phyloP scores from a whole-genome alignment of 176 grass and related monocot genomes.

The Poa annua region DNA sequence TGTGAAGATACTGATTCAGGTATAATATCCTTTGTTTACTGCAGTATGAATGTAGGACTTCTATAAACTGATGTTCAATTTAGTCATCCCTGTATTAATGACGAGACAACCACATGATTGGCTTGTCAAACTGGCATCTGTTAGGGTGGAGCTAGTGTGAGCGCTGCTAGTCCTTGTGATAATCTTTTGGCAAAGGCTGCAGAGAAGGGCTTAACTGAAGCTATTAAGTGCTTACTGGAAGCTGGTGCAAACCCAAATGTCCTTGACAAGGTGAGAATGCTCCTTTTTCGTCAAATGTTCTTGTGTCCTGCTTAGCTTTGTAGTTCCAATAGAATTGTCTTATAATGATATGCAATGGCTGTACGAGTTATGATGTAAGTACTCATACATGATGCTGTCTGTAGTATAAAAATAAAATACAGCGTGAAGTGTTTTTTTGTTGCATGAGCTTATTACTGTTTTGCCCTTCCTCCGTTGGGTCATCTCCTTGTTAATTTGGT shows the following conservation, averaged over 20 bases:
- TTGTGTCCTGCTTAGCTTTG: not conserved
- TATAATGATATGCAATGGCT: not conserved
- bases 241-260: conserved; percentile 30
- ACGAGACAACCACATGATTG: not conserved
- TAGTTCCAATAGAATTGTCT: not conserved
- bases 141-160: conserved; percentile 8
- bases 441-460: not conserved
- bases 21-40: not conserved
- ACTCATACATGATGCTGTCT: not conserved
- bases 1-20: conserved; percentile 50
- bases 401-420: not conserved
- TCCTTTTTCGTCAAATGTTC: not conserved
- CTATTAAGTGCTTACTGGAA: conserved; percentile 22
- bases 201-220: conserved; percentile 22
- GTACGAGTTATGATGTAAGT: not conserved
- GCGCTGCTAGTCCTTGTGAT: not conserved
- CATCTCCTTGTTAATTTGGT: not conserved
- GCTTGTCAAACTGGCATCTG: not conserved
- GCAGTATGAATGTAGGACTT: not conserved
- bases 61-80: not conserved
- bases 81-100: not conserved
- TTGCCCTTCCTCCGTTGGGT: not conserved
- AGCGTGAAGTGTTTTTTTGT: no score
- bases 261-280: not conserved
- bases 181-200: conserved; percentile 4